A percentile compares a stretch with the other conserved stretches of the same genome.
Conservation (phyloP, 176 grass and related monocot species). For the Saccharum officinarum region DNA sequence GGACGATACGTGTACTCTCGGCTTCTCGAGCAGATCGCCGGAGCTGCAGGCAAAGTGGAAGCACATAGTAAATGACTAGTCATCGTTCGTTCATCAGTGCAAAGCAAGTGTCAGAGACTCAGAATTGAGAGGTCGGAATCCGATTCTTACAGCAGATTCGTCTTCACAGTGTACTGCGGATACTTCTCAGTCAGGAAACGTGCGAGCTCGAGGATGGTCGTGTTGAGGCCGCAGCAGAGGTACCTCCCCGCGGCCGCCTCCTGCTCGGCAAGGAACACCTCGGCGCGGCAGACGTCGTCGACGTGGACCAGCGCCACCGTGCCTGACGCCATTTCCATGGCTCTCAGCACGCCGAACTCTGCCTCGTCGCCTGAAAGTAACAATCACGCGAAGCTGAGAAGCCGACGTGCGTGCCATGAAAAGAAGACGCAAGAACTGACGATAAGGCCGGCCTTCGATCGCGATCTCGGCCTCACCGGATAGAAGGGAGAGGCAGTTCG, state of each 20-base stretch:
- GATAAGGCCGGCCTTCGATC: neutral
- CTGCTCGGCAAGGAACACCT: conserved; percentile 51
- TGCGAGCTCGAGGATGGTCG: conserved; percentile 33
- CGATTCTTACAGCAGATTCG: neutral
- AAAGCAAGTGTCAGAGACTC: neutral
- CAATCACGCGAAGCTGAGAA: neutral
- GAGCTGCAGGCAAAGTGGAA: neutral
- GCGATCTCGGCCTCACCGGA: conserved; percentile 26
- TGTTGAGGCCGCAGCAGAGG: conserved; percentile 52
- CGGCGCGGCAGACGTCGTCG: conserved; percentile 65
- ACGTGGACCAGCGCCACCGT: conserved; percentile 34
- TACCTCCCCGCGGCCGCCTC: conserved; percentile 41
- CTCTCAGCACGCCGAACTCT: conserved; percentile 14
- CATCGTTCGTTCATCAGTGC: neutral
- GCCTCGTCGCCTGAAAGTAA: conserved; percentile 32
- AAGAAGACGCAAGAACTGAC: neutral
- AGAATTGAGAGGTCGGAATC: neutral
- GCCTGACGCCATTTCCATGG: neutral
- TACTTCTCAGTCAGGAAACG: conserved; percentile 40
- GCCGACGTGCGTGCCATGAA: neutral
- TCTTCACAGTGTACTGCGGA: conserved; percentile 44
- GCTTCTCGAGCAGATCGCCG: neutral
- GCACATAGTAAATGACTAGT: neutral
- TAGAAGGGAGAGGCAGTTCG: conserved; percentile 39
- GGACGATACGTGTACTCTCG: neutral